A percentile compares a stretch with the other conserved stretches of the same genome.
phyloP scores from a whole-genome alignment of 2,329 filamentous ascomycete species.

The Aspergillus ibericus region DNA sequence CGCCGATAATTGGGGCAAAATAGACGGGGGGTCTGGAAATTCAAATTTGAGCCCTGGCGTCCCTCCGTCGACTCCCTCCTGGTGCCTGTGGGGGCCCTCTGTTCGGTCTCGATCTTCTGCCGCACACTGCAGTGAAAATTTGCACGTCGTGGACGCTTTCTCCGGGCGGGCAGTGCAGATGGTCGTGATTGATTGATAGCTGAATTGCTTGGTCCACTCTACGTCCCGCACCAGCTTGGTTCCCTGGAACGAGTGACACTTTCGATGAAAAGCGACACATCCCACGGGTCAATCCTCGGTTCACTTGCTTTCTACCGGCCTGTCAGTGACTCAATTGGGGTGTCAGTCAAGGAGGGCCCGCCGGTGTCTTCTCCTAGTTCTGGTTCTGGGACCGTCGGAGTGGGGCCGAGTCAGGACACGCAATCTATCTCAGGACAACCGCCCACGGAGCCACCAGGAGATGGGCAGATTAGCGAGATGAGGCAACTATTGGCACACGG shows the following conservation, averaged over 20 bases:
- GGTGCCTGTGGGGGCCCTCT: conserved; percentile 3
- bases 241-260: background rate
- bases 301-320: background rate
- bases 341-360: conserved; percentile 4
- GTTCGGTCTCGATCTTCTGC: conserved; percentile 1
- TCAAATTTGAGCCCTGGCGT: conserved; percentile 8
- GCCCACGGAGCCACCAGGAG: background rate
- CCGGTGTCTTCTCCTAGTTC: background rate
- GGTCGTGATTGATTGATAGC: background rate
- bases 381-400: background rate
- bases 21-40: conserved; percentile 1
- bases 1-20: conserved; percentile 1
- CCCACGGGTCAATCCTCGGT: background rate
- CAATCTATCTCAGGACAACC: conserved; percentile 5
- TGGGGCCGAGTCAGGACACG: conserved; percentile 8
- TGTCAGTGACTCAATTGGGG: background rate
- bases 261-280: background rate
- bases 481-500: background rate
- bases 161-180: background rate
- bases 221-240: background rate
- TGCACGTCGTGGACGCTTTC: background rate
- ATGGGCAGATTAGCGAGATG: background rate
- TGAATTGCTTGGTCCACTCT: background rate
- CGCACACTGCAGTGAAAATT: background rate
- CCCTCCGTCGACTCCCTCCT: background rate